These are phyloP conservation scores for Prunus dulcis DNA, from an alignment of 306 rosid genomes.

Conservation along the genomic window DNA sequence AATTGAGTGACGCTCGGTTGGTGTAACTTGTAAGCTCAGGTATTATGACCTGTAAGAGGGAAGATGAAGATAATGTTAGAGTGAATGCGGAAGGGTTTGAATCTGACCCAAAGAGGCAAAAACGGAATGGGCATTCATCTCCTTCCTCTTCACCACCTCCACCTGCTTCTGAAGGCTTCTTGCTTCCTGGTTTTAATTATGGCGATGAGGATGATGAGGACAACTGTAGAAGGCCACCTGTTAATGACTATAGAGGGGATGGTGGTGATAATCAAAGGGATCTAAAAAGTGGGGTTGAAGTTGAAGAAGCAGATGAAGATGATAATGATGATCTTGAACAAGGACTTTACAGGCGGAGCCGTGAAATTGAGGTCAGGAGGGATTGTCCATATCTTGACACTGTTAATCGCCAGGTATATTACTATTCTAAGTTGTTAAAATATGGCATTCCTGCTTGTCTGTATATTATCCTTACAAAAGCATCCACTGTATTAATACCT, in stretches of 20 bases:
- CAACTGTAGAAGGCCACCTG: not conserved
- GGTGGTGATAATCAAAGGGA: not conserved
- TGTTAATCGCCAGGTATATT: constrained; percentile 88
- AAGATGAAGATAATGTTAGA: not conserved
- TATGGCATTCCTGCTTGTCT: not conserved
- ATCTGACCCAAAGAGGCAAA: constrained; percentile 32
- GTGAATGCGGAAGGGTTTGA: constrained; percentile 11
- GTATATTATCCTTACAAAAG: not conserved
- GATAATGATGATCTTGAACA: constrained; percentile 56
- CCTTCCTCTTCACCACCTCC: constrained; percentile 16
- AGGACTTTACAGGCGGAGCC: constrained; percentile 37
- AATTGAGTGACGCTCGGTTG: not conserved
- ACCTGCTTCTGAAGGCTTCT: constrained; percentile 23
- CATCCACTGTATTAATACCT: not conserved
- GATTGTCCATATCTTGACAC: constrained; percentile 97
- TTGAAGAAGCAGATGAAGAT: constrained; percentile 37
- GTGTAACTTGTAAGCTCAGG: not conserved
- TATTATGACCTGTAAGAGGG: constrained; percentile 34
- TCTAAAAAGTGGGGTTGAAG: constrained; percentile 39
- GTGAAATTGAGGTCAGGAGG: constrained; percentile 81
- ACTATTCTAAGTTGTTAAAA: not conserved
- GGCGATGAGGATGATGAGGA: constrained; percentile 55
- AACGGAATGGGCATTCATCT: not conserved
- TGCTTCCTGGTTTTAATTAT: constrained; percentile 51
- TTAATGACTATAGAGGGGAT: constrained; percentile 8